A percentile compares a stretch with the other conserved stretches of the same genome.
phyloP scores from a whole-genome alignment of 75 land plant species.

The Pinus albicaulis region DNA sequence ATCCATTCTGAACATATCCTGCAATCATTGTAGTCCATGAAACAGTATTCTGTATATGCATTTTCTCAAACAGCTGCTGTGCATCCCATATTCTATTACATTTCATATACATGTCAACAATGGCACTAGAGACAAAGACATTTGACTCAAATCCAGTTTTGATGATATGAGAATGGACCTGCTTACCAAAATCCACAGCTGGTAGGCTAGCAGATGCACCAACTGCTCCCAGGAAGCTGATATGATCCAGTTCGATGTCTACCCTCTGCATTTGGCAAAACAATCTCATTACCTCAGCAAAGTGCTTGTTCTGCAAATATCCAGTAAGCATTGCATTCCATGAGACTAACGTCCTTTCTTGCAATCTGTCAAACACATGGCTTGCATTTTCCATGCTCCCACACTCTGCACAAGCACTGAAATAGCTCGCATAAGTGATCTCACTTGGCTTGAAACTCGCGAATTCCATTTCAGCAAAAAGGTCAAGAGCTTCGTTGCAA shows the following conservation, averaged over 20 bases:
- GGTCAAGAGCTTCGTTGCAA: constrained; percentile 11
- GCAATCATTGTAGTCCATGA: constrained; percentile 70
- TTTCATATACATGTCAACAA: constrained; percentile 61
- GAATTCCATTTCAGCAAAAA: constrained; percentile 14
- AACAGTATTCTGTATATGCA: constrained; percentile 39
- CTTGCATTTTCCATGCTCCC: constrained; percentile 9
- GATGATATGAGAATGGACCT: constrained; percentile 37
- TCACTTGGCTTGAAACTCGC: constrained; percentile 16
- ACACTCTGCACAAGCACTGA: constrained; percentile 18
- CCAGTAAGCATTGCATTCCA: constrained; percentile 11
- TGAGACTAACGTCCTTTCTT: constrained; percentile 21
- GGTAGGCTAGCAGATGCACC: constrained; percentile 52
- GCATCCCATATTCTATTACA: constrained; percentile 50
- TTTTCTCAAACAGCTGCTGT: constrained; percentile 45
- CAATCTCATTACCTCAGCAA: constrained; percentile 14
- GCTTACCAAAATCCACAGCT: constrained; percentile 29
- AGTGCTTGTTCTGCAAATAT: not conserved
- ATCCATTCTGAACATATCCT: constrained; percentile 43
- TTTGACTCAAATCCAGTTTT: constrained; percentile 48
- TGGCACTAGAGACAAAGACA: constrained; percentile 52
- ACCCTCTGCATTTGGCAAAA: constrained; percentile 32
- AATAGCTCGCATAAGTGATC: constrained; percentile 13
- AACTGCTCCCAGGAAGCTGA: constrained; percentile 51
- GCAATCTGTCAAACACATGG: not conserved
- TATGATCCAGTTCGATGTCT: constrained; percentile 36